These are phyloP conservation scores for Auxenochlorella pyrenoidosa DNA, from an alignment of 139 green algal genomes.

Conservation along the genomic window DNA sequence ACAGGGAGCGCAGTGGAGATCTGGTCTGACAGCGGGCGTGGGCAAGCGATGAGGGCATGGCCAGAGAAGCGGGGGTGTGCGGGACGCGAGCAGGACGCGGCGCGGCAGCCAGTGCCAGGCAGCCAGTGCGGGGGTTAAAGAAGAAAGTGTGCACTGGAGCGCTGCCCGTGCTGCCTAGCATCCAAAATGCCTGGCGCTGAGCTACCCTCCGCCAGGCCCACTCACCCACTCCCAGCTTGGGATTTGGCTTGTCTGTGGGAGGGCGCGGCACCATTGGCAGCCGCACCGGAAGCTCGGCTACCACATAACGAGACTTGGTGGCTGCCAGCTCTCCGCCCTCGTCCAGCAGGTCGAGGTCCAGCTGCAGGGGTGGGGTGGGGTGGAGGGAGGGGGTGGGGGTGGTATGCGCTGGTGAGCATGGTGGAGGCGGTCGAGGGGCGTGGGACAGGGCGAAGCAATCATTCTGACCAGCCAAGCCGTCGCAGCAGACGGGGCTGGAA, in stretches of 20 bases:
- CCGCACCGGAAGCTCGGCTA: constrained; percentile 64
- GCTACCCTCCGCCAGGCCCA: background rate
- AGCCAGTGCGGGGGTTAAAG: too few relatives aligned
- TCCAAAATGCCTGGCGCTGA: too few relatives aligned
- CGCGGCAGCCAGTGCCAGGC: too few relatives aligned
- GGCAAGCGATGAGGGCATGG: background rate
- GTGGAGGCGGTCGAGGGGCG: background rate
- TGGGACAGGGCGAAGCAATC: background rate
- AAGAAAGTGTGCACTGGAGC: too few relatives aligned
- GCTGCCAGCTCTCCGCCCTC: constrained; percentile 7
- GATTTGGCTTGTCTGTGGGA: constrained; percentile 67
- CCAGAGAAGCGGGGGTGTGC: too few relatives aligned
- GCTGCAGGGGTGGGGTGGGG: background rate
- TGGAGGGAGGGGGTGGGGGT: background rate
- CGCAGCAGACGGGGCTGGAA: too few relatives aligned
- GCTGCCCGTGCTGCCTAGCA: too few relatives aligned
- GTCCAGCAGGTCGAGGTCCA: background rate
- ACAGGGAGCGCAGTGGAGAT: background rate
- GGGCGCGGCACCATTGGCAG: constrained; percentile 49
- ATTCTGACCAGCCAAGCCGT: too few relatives aligned
- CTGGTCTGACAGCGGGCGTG: too few relatives aligned
- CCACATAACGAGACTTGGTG: constrained; percentile 62
- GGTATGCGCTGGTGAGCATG: background rate
- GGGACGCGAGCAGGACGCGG: too few relatives aligned
- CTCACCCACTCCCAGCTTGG: constrained; percentile 76